phyloP scores from a whole-genome alignment of 1,139 yeast species.

The Saccharomyces hybrid region DNA sequence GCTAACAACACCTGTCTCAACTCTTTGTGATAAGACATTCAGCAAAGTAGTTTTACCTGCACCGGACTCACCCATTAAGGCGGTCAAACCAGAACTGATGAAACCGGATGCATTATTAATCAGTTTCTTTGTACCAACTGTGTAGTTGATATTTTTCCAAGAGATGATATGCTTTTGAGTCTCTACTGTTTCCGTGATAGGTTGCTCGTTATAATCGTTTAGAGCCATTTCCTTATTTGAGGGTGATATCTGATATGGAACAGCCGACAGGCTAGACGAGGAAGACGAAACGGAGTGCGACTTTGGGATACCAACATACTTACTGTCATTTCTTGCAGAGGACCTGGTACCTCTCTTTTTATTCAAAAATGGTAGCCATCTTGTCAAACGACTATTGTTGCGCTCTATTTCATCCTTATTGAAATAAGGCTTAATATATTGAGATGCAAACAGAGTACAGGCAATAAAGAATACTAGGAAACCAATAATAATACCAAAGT shows the following conservation, averaged over 20 bases:
- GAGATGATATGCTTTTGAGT: conserved; percentile 36
- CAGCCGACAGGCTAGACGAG: conserved; percentile 2
- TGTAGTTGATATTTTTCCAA: conserved; percentile 42
- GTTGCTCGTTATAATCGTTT: background rate
- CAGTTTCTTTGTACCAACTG: conserved; percentile 35
- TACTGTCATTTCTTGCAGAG: background rate
- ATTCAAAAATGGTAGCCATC: conserved; percentile 6
- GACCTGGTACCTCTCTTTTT: background rate
- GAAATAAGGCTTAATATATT: conserved; percentile 30
- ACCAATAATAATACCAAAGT: conserved; percentile 35
- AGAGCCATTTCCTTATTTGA: background rate
- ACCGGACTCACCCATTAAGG: conserved; percentile 56
- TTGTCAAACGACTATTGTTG: conserved; percentile 6
- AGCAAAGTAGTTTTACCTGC: conserved; percentile 56
- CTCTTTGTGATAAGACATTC: conserved; percentile 45
- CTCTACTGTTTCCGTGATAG: conserved; percentile 34
- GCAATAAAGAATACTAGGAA: conserved; percentile 28
- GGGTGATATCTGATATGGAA: background rate
- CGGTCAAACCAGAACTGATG: conserved; percentile 46
- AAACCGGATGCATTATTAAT: conserved; percentile 46
- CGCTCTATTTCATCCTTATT: conserved; percentile 20
- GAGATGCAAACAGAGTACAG: conserved; percentile 31
- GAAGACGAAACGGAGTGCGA: conserved; percentile 6
- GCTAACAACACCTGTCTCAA: conserved; percentile 44
- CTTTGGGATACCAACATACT: background rate